phyloP scores from a whole-genome alignment of 768 basidiomycete genomes.

The Lactifluus hygrophoroides region DNA sequence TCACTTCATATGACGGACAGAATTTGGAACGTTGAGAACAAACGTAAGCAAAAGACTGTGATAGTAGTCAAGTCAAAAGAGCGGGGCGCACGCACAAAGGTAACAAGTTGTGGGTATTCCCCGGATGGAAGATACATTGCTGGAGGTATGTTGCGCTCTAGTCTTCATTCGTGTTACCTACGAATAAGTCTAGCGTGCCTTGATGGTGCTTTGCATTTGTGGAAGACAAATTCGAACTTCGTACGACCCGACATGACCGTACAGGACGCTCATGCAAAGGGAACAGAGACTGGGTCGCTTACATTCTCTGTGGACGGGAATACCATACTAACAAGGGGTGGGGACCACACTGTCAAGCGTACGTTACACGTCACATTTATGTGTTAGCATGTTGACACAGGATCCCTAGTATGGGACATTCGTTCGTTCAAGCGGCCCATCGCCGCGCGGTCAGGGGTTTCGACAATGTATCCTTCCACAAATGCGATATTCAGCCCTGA shows the following conservation, averaged over 20 bases:
- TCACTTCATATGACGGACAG: constrained; percentile 33
- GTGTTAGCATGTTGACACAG: background rate
- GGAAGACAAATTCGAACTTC: constrained; percentile 89
- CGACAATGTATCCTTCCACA: constrained; percentile 82
- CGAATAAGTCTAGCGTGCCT: constrained; percentile 53
- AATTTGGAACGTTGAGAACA: constrained; percentile 92
- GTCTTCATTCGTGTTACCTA: background rate
- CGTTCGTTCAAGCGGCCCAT: constrained; percentile 87
- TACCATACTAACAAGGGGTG: constrained; percentile 81
- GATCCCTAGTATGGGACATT: constrained; percentile 79
- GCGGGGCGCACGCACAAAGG: constrained; percentile 86
- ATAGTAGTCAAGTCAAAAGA: constrained; percentile 97
- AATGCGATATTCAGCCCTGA: constrained; percentile 96
- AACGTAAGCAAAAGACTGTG: constrained; percentile 88
- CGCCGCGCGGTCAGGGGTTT: constrained; percentile 49
- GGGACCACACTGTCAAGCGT: constrained; percentile 95
- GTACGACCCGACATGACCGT: constrained; percentile 81
- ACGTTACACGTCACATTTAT: constrained; percentile 29
- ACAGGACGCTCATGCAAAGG: constrained; percentile 82
- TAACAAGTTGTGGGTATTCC: constrained; percentile 81
- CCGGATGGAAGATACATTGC: constrained; percentile 84
- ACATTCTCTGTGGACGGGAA: constrained; percentile 84
- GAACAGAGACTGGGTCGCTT: constrained; percentile 78
- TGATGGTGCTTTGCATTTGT: constrained; percentile 90
- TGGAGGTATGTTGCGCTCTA: constrained; percentile 53